Base-by-base conservation (phyloP, 1,284 basidiomycete species). In the Kwoniella shivajii region DNA sequence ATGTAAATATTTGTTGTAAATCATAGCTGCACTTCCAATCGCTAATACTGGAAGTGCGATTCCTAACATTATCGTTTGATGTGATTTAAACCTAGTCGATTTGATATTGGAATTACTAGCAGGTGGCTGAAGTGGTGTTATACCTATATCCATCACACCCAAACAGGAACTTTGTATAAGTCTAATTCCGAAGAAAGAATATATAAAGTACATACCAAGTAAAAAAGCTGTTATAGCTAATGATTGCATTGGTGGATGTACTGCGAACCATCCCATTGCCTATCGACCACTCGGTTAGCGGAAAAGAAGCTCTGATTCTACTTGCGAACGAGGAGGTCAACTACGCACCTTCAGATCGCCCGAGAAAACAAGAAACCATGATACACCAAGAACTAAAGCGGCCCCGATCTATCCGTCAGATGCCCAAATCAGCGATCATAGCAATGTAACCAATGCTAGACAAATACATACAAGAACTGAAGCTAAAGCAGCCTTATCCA, bases 1-100 rank as follows among this genome's bases (percentile, higher is more conserved):
- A 50, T 77, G 70, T 0, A 65, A 26, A 36, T 67, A 54, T 58
- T 79, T 79, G 68, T 78, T 78, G 53, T 64, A 75, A 56, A 64
- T 71, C 73, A 79, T 78, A 14, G 66, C 65, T 11, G 59, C 50
- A 6, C 70, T 66, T 16, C 76, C 76, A 18, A 74, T 7, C 4
- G 63, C 54, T 59, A 78, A 61, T 16, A 64, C 48, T 1, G 76
- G 76, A 7, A 76, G 49, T 10, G 67, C 66, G 18, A 73, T 44
- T 22, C 61, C 64, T 27, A 69, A 59, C 37, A 76, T 59, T 27
- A 73, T 18, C 18, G 46, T 50, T 59, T 74, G 71, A 54, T 78
- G 78, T 7, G 67, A 61, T 45, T 70, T 51, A 64, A 79, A 69
- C 37, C 66, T 61, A 22, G 59, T 46, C 14, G 57, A 44, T 10